Evolutionary conservation across 108 stramenopile species (phyloP).

Genomic region (Aurantiochytrium sp.): DNA sequence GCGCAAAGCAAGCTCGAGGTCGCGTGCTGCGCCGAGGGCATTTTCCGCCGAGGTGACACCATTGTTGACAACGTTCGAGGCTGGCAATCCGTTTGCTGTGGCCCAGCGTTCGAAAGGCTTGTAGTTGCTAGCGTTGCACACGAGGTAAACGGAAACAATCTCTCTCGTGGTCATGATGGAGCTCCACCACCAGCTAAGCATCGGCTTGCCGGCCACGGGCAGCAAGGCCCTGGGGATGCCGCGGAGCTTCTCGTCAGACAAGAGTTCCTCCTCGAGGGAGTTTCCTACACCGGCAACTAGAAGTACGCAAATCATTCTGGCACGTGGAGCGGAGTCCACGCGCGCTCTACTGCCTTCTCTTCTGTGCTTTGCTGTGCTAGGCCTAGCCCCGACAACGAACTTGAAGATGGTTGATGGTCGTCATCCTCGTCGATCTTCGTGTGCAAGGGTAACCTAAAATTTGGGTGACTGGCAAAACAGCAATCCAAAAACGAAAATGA

Average conservation of each 20-base stretch:
- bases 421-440: no score
- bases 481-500: no score
- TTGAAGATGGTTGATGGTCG: no score
- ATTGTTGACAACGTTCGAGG: conserved; percentile 15
- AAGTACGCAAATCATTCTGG: background rate
- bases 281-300: background rate
- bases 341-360: no score
- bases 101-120: conserved; percentile 26
- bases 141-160: conserved; percentile 2
- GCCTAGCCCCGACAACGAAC: no score
- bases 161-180: background rate
- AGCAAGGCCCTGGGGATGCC: background rate
- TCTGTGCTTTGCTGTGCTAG: no score
- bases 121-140: background rate
- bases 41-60: background rate
- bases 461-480: no score
- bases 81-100: background rate
- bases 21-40: background rate
- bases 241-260: background rate
- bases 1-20: background rate
- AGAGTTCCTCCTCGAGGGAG: background rate
- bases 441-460: no score
- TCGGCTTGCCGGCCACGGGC: background rate
- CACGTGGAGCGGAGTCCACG: no score
- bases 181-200: background rate